Conservation (phyloP, 2,329 filamentous ascomycete species). For the Chalaropsis thielavioides region DNA sequence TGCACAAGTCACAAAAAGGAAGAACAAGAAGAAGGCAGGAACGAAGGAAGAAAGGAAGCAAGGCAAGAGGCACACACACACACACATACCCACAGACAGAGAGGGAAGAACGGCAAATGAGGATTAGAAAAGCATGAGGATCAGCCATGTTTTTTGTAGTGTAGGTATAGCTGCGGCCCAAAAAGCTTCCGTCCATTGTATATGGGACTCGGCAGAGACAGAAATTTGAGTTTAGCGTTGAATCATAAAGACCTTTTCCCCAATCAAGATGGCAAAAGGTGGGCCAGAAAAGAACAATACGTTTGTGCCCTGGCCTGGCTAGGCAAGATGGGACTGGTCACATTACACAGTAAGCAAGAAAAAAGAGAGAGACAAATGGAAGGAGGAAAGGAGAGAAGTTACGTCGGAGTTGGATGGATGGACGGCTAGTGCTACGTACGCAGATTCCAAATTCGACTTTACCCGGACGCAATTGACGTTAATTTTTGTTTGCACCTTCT, state of each 20-base stretch:
- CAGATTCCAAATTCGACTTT: neutral
- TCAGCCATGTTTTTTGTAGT: too few species aligned
- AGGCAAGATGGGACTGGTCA: neutral
- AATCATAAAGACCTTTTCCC: neutral
- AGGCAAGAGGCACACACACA: neutral
- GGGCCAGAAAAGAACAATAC: neutral
- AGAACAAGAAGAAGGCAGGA: neutral
- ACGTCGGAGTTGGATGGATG: neutral
- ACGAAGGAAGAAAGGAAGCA: neutral
- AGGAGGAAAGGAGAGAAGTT: neutral
- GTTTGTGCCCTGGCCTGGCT: neutral
- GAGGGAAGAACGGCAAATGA: neutral
- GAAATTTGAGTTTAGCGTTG: too few species aligned
- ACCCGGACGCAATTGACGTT: neutral
- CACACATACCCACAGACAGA: neutral
- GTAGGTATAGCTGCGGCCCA: too few species aligned
- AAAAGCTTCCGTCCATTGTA: neutral
- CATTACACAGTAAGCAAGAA: neutral
- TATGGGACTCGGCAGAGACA: neutral
- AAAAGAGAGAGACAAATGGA: neutral
- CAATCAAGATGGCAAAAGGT: neutral
- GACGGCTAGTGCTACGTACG: neutral
- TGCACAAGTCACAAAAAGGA: constrained; percentile 1
- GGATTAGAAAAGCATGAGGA: neutral
- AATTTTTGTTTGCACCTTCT: neutral